Base-by-base conservation (phyloP, 352 stramenopile genomes). In the Pythium chondricola region DNA sequence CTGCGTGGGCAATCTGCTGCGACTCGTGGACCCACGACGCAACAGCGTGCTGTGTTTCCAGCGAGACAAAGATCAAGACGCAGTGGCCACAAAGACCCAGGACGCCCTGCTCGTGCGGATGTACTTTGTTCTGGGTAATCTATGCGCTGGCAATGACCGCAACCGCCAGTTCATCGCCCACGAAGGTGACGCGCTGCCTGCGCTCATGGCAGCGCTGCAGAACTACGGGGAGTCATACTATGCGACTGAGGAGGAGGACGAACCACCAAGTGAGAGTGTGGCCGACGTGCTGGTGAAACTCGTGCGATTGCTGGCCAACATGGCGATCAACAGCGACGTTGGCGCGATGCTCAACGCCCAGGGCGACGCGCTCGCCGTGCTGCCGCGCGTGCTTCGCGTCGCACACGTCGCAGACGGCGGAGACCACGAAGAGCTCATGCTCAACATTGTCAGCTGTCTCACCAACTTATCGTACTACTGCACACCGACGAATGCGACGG, bases 401-500 rank as follows among this genome's bases (percentile, higher is more conserved):
- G 48, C 68, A 13, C 61, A 41, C n/a, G n/a, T n/a, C n/a, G n/a
- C n/a, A 30, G 26, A 73, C 26, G 36, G 37, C 4, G 37, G 26
- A 10, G 51, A 43, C 11, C 61, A 90, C 36, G 83, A 96, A 65
- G 85, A 95, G 43, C 74, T 96, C 24, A 81, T 88, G 69, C 69
- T 96, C 38, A 95, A 96, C 40, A 67, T 88, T 4, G 81, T 95
- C 8, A 92, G 80, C 52, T 88, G 77, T 25, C 62, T 95, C 57
- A 95, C 85, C 8, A 95, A 96, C 41, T 52, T 95, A n/a, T 93
- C 78, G 2, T 96, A 88, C 60, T 94, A 75, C 48, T 58, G 51
- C 31, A 68, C 49, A 32, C 50, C 47, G 18, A 21, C 20, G 14
- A 35, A 25, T 31, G 6, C n/a, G 2, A 27, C 14, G 11, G 18